phyloP scores from a whole-genome alignment of 202 grass and related monocot species.

The Musa balbisiana region DNA sequence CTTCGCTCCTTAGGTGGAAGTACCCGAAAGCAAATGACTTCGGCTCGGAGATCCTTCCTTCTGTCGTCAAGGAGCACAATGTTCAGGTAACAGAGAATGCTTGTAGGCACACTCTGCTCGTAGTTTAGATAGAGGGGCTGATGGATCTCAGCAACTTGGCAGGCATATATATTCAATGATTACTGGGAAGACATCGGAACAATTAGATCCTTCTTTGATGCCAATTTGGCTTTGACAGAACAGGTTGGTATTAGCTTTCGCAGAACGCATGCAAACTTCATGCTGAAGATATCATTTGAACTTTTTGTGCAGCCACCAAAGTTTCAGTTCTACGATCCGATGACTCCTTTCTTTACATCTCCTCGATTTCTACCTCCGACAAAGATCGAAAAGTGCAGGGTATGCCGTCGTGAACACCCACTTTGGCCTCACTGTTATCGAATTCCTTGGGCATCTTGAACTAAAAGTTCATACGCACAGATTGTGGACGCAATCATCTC shows the following conservation, averaged over 20 bases:
- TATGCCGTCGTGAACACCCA: background rate
- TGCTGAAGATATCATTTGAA: background rate
- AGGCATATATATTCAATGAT: conserved; percentile 58
- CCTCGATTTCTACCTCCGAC: conserved; percentile 58
- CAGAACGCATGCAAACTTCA: background rate
- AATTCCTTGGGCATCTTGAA: conserved; percentile 3
- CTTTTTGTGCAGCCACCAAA: conserved; percentile 42
- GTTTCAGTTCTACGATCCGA: conserved; percentile 70
- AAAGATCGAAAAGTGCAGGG: conserved; percentile 55
- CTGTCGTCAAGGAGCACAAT: conserved; percentile 43
- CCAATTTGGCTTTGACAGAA: conserved; percentile 68
- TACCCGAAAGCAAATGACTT: conserved; percentile 63
- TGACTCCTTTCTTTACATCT: conserved; percentile 59
- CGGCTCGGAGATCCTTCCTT: conserved; percentile 71
- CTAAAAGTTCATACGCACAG: conserved; percentile 20
- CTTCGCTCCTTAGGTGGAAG: conserved; percentile 41
- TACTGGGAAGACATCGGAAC: conserved; percentile 91
- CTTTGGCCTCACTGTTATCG: background rate
- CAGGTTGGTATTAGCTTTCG: conserved; percentile 29
- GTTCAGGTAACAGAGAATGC: conserved; percentile 36
- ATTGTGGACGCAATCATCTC: conserved; percentile 46
- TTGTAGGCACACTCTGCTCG: background rate
- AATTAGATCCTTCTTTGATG: conserved; percentile 72
- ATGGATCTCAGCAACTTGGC: conserved; percentile 14
- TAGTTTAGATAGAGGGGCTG: background rate